These are phyloP conservation scores for Kappamyces sp. DNA, from an alignment of 192 early-diverging fungal genomes.

Conservation along the genomic window DNA sequence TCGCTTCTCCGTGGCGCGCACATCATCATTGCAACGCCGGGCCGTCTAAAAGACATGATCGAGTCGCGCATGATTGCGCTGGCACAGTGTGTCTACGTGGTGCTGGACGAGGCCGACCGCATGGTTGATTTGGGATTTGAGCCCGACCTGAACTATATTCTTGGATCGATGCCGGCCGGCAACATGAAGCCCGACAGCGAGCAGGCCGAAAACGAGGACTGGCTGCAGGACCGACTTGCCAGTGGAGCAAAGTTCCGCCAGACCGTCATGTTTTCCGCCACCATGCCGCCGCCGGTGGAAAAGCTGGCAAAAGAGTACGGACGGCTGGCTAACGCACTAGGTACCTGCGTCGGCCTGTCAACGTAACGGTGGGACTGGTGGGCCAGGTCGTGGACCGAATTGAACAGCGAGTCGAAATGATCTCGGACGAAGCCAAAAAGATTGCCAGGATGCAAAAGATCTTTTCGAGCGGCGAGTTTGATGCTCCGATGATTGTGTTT, in stretches of 20 bases:
- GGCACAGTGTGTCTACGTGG: slow-evolving; percentile 92
- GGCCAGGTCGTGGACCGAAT: slow-evolving; percentile 96
- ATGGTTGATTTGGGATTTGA: slow-evolving; percentile 76
- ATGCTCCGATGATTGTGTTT: slow-evolving; percentile 92
- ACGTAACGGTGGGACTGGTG: slow-evolving; percentile 92
- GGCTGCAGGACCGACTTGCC: slow-evolving; percentile 23
- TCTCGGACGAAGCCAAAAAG: slow-evolving; percentile 78
- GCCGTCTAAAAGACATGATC: slow-evolving; percentile 87
- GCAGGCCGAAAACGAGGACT: slow-evolving; percentile 56
- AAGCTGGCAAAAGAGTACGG: slow-evolving; percentile 74
- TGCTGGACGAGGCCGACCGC: slow-evolving; percentile 99
- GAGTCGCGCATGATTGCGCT: slow-evolving; percentile 85
- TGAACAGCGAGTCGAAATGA: slow-evolving; percentile 92
- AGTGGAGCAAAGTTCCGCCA: slow-evolving; percentile 61
- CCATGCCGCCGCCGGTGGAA: slow-evolving; percentile 95
- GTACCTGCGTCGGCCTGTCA: slow-evolving; percentile 85
- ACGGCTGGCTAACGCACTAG: slow-evolving; percentile 11
- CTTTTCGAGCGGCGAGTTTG: slow-evolving; percentile 55
- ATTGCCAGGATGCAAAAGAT: slow-evolving; percentile 75
- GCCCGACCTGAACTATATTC: slow-evolving; percentile 89
- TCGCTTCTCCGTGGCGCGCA: slow-evolving; percentile 87
- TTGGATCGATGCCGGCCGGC: slow-evolving; percentile 86
- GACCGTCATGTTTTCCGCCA: slow-evolving; percentile 99
- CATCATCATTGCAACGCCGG: slow-evolving; percentile 97
- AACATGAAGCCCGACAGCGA: slow-evolving; percentile 82